phyloP scores from a whole-genome alignment of 2,329 filamentous ascomycete species.

The Colletotrichum sp. region DNA sequence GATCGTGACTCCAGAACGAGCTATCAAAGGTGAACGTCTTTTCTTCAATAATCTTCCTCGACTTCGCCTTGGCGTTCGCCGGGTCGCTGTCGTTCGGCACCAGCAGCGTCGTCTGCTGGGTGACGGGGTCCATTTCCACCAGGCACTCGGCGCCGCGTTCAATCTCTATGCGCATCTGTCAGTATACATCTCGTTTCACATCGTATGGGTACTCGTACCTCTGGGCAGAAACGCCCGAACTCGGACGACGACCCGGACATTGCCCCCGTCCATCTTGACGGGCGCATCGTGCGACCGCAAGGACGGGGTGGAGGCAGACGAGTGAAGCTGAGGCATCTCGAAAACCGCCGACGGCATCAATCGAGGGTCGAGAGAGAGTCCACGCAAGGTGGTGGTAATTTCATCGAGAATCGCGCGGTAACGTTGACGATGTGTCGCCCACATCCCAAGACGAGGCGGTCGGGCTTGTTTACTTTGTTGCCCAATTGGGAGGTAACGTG shows the following conservation, averaged over 20 bases:
- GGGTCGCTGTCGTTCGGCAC: conserved; percentile 65
- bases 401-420: conserved; percentile 43
- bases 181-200: neutral
- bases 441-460: conserved; percentile 22
- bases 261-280: conserved; percentile 69
- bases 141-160: conserved; percentile 83
- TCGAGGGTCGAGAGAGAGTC: conserved; percentile 47
- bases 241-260: conserved; percentile 83
- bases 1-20: conserved; percentile 95
- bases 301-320: conserved; percentile 80
- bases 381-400: conserved; percentile 43
- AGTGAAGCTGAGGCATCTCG: conserved; percentile 50
- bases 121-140: conserved; percentile 87
- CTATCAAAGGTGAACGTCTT: conserved; percentile 96
- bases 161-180: conserved; percentile 64
- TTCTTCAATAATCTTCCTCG: conserved; percentile 80
- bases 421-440: conserved; percentile 35
- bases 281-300: conserved; percentile 75
- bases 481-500: conserved; percentile 16
- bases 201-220: conserved; percentile 60
- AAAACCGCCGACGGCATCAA: conserved; percentile 48
- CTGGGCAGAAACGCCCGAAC: conserved; percentile 80
- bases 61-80: conserved; percentile 63
- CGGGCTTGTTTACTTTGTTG: conserved; percentile 24
- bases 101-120: conserved; percentile 82